phyloP scores from a whole-genome alignment of 352 stramenopile genomes.

The Phytophthora nicotianae region DNA sequence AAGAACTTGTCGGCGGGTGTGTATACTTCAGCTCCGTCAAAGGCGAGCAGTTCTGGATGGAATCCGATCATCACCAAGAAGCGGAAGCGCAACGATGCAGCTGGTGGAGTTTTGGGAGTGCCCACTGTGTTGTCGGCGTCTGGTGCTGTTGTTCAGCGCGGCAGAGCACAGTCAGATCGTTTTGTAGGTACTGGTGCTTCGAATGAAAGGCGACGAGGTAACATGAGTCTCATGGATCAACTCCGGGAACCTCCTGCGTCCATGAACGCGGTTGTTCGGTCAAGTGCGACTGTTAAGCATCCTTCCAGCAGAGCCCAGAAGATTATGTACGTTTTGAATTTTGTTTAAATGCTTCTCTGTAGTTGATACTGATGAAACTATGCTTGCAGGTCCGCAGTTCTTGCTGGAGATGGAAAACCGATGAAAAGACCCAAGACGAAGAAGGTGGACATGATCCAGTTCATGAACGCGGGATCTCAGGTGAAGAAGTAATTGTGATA shows the following conservation, averaged over 20 bases:
- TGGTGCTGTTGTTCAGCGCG: conserved; percentile 50
- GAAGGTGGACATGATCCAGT: conserved; percentile 85
- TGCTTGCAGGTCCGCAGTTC: conserved; percentile 40
- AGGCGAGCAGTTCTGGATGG: conserved; percentile 36
- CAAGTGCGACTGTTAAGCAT: conserved; percentile 7
- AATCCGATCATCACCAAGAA: conserved; percentile 51
- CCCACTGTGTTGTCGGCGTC: conserved; percentile 59
- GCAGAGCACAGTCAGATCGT: conserved; percentile 8
- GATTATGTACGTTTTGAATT: conserved; percentile 48
- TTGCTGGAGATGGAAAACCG: conserved; percentile 30
- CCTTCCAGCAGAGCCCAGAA: conserved; percentile 51
- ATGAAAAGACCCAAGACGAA: conserved; percentile 45
- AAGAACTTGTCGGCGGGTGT: conserved; percentile 84
- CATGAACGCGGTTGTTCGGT: conserved; percentile 16
- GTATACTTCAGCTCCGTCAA: conserved; percentile 52
- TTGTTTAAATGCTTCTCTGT: not conserved
- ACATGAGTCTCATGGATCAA: conserved; percentile 44
- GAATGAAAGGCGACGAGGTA: conserved; percentile 14
- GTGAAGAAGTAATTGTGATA: conserved; percentile 39
- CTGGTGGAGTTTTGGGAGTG: conserved; percentile 39
- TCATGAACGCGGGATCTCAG: conserved; percentile 62
- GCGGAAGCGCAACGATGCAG: conserved; percentile 49
- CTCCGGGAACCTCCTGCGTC: conserved; percentile 27
- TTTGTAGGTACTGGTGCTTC: not conserved
- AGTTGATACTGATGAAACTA: not conserved